Evolutionary conservation across 163 green algal genomes (phyloP).

Genomic region (Chlamydomonas reinhardtii): DNA sequence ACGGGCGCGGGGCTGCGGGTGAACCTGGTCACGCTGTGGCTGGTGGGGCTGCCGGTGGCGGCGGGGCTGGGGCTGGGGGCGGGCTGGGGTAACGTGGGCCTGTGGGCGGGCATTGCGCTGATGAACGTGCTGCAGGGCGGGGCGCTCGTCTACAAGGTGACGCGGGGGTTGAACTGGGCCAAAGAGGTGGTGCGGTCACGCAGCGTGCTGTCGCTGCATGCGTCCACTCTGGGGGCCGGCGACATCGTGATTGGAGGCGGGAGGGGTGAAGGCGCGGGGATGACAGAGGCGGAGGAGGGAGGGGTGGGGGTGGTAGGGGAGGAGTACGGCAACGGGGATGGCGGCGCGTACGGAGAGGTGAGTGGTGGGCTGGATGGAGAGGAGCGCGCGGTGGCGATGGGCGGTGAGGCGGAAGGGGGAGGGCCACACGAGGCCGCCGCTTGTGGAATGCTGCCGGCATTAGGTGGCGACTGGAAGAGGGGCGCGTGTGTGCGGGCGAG

Average conservation of each 20-base stretch:
- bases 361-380: neutral
- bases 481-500: too few relatives aligned
- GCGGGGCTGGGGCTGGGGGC: neutral
- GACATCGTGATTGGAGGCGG: neutral
- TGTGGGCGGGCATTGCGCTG: slow-evolving; percentile 14
- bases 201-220: neutral
- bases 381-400: neutral
- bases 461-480: too few relatives aligned
- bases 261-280: neutral
- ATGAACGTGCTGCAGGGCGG: neutral
- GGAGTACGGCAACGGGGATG: neutral
- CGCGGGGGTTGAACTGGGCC: slow-evolving; percentile 7
- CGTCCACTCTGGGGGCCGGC: neutral
- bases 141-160: neutral
- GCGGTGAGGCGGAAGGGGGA: too few relatives aligned
- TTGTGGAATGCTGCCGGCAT: too few relatives aligned
- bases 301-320: neutral
- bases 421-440: neutral
- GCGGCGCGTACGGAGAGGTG: neutral
- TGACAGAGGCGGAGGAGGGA: neutral
- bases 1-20: neutral
- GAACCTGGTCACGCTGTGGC: slow-evolving; percentile 33
- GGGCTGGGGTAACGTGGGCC: neutral
- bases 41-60: slow-evolving; percentile 22
- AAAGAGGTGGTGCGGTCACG: neutral